Conservation (phyloP, 2,329 filamentous ascomycete genomes). For the Chaetothyriales sp. region DNA sequence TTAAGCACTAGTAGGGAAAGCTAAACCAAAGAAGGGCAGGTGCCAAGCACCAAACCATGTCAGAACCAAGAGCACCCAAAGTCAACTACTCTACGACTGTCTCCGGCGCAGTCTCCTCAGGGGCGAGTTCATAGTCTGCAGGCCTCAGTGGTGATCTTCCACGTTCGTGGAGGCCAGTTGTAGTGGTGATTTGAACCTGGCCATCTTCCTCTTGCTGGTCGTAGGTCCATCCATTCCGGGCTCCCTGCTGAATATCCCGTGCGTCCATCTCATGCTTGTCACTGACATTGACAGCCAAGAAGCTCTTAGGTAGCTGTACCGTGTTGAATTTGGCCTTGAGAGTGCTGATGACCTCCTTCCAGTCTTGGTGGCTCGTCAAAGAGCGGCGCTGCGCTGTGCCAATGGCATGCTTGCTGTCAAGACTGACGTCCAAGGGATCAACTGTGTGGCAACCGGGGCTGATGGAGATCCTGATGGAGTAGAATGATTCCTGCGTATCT, state of each 20-base stretch:
- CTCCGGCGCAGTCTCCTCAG: background rate
- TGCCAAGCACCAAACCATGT: background rate
- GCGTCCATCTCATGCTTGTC: slow-evolving; percentile 30
- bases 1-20: background rate
- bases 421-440: slow-evolving; percentile 87
- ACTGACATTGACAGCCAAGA: slow-evolving; percentile 37
- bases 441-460: slow-evolving; percentile 92
- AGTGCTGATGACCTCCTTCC: slow-evolving; percentile 94
- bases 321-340: slow-evolving; percentile 88
- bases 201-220: background rate
- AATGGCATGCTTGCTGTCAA: slow-evolving; percentile 93
- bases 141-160: background rate
- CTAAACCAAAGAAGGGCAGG: too few species aligned
- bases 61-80: background rate
- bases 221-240: background rate
- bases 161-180: background rate
- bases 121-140: background rate
- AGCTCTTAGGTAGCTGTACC: slow-evolving; percentile 41
- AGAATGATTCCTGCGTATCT: slow-evolving; percentile 65
- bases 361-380: slow-evolving; percentile 79
- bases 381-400: slow-evolving; percentile 82
- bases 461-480: slow-evolving; percentile 91
- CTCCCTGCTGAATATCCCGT: background rate
- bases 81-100: background rate
- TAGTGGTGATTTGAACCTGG: background rate